Evolutionary conservation across 768 basidiomycete species (phyloP).

Genomic region (Hebeloma cylindrosporum): DNA sequence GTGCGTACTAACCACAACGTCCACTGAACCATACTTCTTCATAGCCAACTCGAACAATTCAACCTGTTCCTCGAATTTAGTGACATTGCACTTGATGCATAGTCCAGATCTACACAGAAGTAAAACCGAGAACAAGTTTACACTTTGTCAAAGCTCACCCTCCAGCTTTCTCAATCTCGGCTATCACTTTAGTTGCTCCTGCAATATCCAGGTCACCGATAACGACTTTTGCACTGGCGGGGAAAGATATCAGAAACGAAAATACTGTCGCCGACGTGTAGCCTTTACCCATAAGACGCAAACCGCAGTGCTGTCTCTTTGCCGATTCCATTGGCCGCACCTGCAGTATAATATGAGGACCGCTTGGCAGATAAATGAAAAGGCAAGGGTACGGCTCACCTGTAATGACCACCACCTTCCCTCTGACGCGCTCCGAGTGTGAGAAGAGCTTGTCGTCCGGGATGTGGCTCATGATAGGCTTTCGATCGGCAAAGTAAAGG

Average conservation of each 20-base stretch:
- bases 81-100: conserved; percentile 49
- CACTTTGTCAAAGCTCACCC: conserved; percentile 31
- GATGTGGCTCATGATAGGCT: conserved; percentile 41
- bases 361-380: neutral
- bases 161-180: conserved; percentile 40
- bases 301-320: conserved; percentile 50
- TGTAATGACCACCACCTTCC: conserved; percentile 53
- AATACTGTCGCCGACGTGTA: neutral
- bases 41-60: conserved; percentile 51
- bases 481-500: neutral
- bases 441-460: conserved; percentile 46
- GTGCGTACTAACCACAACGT: conserved; percentile 46
- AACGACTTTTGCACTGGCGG: conserved; percentile 52
- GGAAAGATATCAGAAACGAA: neutral
- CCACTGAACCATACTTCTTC: conserved; percentile 46
- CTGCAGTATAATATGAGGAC: conserved; percentile 22
- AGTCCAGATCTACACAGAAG: conserved; percentile 37
- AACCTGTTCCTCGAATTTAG: conserved; percentile 53
- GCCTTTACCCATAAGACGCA: conserved; percentile 48
- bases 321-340: conserved; percentile 55
- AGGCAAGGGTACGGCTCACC: conserved; percentile 30
- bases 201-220: conserved; percentile 51
- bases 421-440: conserved; percentile 40
- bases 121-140: neutral
- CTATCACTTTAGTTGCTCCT: conserved; percentile 40